Percentiles rank a stretch among this genome's conserved stretches.
These are phyloP conservation scores for Barbarea vulgaris DNA, from an alignment of 345 rosid genomes.

Conservation along the genomic window DNA sequence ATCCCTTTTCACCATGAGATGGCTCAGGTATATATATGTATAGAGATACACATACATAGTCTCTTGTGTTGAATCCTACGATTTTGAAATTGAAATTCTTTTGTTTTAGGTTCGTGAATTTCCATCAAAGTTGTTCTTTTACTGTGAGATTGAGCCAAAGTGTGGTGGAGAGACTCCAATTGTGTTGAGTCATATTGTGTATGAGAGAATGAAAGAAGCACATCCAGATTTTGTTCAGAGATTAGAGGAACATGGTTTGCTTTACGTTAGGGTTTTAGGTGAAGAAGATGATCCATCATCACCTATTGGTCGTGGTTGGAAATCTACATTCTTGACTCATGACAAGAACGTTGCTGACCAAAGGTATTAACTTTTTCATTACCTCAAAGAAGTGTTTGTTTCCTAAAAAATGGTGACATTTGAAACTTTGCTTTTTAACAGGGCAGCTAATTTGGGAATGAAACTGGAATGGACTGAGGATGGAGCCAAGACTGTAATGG, in stretches of 20 bases:
- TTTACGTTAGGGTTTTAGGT: constrained; percentile 68
- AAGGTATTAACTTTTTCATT: constrained; percentile 47
- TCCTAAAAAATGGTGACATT: background rate
- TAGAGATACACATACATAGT: no score
- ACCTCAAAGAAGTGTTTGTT: background rate
- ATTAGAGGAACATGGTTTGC: constrained; percentile 72
- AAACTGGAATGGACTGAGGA: constrained; percentile 78
- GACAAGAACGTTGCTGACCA: constrained; percentile 70
- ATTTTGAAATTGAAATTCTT: no score
- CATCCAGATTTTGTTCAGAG: constrained; percentile 67
- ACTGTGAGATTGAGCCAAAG: constrained; percentile 82
- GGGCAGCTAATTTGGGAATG: constrained; percentile 81
- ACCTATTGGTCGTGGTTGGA: constrained; percentile 95
- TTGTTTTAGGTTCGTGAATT: no score
- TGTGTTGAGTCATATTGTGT: constrained; percentile 79
- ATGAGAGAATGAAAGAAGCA: constrained; percentile 69
- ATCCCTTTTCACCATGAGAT: constrained; percentile 94
- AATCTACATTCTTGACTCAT: constrained; percentile 79
- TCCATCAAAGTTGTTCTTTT: constrained; percentile 87
- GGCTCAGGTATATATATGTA: constrained; percentile 91
- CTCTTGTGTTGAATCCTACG: no score
- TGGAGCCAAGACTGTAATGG: constrained; percentile 77
- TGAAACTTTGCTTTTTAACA: constrained; percentile 32
- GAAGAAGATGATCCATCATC: constrained; percentile 85
- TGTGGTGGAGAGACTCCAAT: constrained; percentile 93